Conservation (phyloP, 257 asterid genomes). For the Jaltomata sinuosa region DNA sequence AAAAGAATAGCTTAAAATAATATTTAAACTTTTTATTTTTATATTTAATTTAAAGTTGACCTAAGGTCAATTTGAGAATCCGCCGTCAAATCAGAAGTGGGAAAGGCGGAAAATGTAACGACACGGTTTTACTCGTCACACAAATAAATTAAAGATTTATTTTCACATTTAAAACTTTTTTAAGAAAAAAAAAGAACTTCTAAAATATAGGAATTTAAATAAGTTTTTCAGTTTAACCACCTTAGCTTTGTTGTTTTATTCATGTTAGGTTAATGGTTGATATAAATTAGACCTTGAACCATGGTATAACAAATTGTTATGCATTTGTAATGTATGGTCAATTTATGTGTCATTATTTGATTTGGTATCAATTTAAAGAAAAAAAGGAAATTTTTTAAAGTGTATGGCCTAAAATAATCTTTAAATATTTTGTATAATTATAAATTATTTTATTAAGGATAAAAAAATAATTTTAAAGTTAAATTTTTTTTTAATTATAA, state of each 20-base stretch:
- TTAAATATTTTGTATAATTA: too few species aligned
- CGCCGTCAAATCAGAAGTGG: conserved; percentile 9
- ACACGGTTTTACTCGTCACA: conserved; percentile 1
- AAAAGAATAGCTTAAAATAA: too few species aligned
- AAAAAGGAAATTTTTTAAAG: too few species aligned
- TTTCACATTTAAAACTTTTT: background rate
- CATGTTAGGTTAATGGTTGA: background rate
- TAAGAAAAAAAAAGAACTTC: background rate
- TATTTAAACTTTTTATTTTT: background rate
- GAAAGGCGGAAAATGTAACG: background rate
- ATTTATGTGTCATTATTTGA: too few species aligned
- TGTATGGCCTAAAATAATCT: too few species aligned
- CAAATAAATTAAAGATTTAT: background rate
- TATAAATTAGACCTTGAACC: background rate
- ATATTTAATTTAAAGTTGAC: background rate
- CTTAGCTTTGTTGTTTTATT: background rate
- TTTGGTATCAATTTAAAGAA: too few species aligned
- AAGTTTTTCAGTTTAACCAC: background rate
- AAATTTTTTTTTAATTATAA: too few species aligned
- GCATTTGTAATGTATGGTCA: too few species aligned
- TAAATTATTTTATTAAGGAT: too few species aligned
- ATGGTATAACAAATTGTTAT: too few species aligned
- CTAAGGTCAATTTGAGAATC: background rate
- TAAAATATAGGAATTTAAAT: background rate
- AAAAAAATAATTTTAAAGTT: too few species aligned